phyloP scores from a whole-genome alignment of 495 filamentous ascomycete species.

The Aspergillus wentii region DNA sequence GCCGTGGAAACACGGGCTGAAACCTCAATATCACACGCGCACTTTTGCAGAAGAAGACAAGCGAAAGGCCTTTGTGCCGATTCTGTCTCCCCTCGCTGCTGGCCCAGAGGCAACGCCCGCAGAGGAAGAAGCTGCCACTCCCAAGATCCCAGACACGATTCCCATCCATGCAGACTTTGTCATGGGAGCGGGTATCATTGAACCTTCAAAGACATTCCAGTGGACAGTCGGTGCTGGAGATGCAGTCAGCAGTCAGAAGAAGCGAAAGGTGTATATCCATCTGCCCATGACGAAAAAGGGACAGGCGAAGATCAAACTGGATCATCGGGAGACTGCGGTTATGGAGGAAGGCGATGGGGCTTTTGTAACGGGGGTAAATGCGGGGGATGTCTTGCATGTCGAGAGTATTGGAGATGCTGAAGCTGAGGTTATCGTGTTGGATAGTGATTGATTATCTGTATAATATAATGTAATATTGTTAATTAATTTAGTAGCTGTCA shows the following conservation, averaged over 20 bases:
- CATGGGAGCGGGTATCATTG: constrained; percentile 68
- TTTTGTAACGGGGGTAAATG: constrained; percentile 53
- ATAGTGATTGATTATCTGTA: too few relatives aligned
- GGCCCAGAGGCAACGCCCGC: constrained; percentile 50
- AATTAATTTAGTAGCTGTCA: too few relatives aligned
- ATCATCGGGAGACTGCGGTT: constrained; percentile 55
- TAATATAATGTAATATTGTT: too few relatives aligned
- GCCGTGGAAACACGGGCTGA: constrained; percentile 63
- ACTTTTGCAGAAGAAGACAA: constrained; percentile 66
- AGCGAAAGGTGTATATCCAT: constrained; percentile 71
- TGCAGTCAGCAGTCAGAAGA: constrained; percentile 34
- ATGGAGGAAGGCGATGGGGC: constrained; percentile 71
- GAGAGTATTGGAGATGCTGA: constrained; percentile 63
- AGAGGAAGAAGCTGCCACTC: constrained; percentile 55
- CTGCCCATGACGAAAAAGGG: constrained; percentile 69
- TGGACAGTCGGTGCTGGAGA: constrained; percentile 55
- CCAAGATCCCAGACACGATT: constrained; percentile 57
- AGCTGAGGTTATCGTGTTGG: constrained; percentile 63
- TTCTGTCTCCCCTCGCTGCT: constrained; percentile 66
- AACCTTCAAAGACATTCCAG: constrained; percentile 47
- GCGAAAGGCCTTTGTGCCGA: constrained; percentile 58
- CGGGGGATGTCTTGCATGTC: constrained; percentile 53
- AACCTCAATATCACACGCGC: constrained; percentile 64
- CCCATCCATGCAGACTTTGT: constrained; percentile 76
- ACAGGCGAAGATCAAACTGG: constrained; percentile 60